Evolutionary conservation across 306 rosid genomes (phyloP).

Genomic region (Hippophae rhamnoides): DNA sequence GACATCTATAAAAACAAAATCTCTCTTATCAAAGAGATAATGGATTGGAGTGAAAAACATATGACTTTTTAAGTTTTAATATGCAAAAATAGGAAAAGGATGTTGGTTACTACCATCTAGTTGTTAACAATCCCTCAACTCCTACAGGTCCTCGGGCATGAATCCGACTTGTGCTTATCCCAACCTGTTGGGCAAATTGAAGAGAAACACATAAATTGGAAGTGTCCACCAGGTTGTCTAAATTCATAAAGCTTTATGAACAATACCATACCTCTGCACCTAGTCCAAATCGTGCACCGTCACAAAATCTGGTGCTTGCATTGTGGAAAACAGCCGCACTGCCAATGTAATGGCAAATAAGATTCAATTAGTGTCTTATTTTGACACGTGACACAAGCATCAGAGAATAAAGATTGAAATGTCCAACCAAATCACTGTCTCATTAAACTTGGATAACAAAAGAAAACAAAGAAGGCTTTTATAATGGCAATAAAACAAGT

Average conservation of each 20-base stretch:
- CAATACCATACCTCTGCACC: conserved; percentile 79
- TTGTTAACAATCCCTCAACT: conserved; percentile 92
- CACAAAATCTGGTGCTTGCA: conserved; percentile 94
- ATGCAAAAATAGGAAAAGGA: background rate
- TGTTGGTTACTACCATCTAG: conserved; percentile 63
- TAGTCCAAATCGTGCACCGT: conserved; percentile 91
- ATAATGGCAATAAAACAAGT: background rate
- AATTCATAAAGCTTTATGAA: background rate
- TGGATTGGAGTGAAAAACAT: too few species aligned
- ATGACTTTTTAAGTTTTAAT: too few species aligned
- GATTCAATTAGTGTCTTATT: background rate
- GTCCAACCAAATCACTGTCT: background rate
- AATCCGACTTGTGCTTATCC: conserved; percentile 92
- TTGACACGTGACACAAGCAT: background rate
- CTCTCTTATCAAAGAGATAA: too few species aligned
- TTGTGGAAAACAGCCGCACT: conserved; percentile 99
- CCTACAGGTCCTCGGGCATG: conserved; percentile 99
- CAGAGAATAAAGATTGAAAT: background rate
- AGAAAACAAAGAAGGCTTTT: background rate
- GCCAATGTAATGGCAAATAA: conserved; percentile 19
- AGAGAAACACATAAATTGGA: conserved; percentile 8
- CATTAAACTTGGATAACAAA: background rate
- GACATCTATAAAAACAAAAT: conserved; percentile 1
- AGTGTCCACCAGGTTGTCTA: background rate
- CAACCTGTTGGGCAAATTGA: conserved; percentile 48